Base-by-base conservation (phyloP, 202 grass and related monocot species). In the Musa balbisiana region DNA sequence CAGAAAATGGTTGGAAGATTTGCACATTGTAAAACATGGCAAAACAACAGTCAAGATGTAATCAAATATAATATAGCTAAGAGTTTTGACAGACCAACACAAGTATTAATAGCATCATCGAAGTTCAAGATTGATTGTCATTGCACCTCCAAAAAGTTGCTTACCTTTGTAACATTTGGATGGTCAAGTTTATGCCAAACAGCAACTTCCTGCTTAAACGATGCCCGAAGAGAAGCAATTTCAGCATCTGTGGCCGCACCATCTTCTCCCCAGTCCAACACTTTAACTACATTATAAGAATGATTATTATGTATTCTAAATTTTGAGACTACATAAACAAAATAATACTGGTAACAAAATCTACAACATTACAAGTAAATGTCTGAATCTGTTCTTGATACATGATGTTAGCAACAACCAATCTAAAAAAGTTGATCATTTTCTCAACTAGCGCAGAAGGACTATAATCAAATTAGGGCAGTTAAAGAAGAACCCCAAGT, bases 101-200 rank as follows among this genome's bases (percentile, higher is more conserved):
- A 43, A 43, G 33, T 8, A 6, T 8, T 43, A 43, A 43, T 6
- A 43, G 33, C 4, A 43, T 43, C 33, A 43, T 6, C 33, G 0
- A 43, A 43, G 33, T 43, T 43, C 33, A 43, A 8, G 33, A 43
- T 43, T 43, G 33, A 43, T 43, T 43, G 33, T 43, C 33, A 6
- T 3, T 43, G 33, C 33, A 43, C 33, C 33, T 43, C 33, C 33
- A 43, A 43, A 43, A 43, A 10, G 13, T 75, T 22, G 21, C 21
- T 52, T 62, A 81, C 94, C 82, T 88, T 90, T 2, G 94, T 93
- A 73, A 93, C 83, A 79, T 98, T 98, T 14, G 88, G 90, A 73
- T 98, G 90, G 65, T 84, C 84, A 11, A 93, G 94, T 79, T 87
- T 86, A 62, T 93, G 83, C 90, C 90, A 98, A 55, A 93, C 90